phyloP scores from a whole-genome alignment of 768 basidiomycete species.

The Plicaturopsis crispa region DNA sequence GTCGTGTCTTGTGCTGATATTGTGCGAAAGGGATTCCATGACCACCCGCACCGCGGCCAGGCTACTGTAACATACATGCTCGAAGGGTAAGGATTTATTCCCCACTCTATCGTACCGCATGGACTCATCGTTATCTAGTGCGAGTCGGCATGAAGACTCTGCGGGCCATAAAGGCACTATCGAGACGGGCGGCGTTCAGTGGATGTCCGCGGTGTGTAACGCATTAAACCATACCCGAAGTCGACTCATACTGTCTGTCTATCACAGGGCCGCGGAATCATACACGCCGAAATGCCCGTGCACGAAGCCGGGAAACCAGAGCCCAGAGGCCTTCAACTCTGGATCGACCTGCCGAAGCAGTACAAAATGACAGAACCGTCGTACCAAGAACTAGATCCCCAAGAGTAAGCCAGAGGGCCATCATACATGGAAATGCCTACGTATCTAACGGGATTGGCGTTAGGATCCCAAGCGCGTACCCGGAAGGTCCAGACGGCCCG shows the following conservation, averaged over 20 bases:
- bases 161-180: slow-evolving; percentile 78
- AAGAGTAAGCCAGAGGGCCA: slow-evolving; percentile 33
- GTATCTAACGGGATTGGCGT: slow-evolving; percentile 1
- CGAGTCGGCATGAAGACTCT: slow-evolving; percentile 86
- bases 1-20: neutral
- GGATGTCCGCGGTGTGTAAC: slow-evolving; percentile 77
- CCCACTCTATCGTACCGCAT: neutral
- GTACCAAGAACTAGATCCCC: slow-evolving; percentile 75
- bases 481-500: slow-evolving; percentile 58
- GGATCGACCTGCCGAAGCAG: slow-evolving; percentile 77
- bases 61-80: slow-evolving; percentile 88
- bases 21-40: slow-evolving; percentile 68
- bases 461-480: slow-evolving; percentile 70
- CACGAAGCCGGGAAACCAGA: slow-evolving; percentile 57
- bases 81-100: slow-evolving; percentile 45
- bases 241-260: neutral
- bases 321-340: slow-evolving; percentile 81
- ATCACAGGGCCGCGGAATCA: slow-evolving; percentile 55
- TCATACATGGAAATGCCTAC: neutral
- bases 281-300: slow-evolving; percentile 87
- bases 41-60: slow-evolving; percentile 91
- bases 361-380: slow-evolving; percentile 78
- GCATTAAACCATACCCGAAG: no score
- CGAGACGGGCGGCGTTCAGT: slow-evolving; percentile 81
- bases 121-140: slow-evolving; percentile 23